Percentiles rank a stretch among this genome's conserved stretches.
These are phyloP conservation scores for Calvatia gigantea DNA, from an alignment of 768 basidiomycete genomes.

Conservation along the genomic window DNA sequence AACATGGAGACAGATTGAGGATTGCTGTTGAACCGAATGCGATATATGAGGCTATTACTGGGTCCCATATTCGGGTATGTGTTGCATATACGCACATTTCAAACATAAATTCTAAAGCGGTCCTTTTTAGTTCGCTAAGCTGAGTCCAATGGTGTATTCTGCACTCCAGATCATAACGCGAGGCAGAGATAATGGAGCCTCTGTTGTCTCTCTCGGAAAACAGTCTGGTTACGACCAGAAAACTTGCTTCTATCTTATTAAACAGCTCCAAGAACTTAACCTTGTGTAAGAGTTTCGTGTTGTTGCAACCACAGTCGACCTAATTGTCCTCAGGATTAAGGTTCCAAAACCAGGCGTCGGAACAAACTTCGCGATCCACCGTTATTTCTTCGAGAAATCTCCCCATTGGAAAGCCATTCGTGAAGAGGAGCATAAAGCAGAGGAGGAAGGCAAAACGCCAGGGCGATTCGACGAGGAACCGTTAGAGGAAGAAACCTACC, in stretches of 20 bases:
- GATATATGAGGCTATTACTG: slow-evolving; percentile 77
- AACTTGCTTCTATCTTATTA: slow-evolving; percentile 83
- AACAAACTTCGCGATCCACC: slow-evolving; percentile 77
- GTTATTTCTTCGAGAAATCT: slow-evolving; percentile 76
- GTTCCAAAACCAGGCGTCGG: slow-evolving; percentile 76
- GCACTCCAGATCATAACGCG: slow-evolving; percentile 83
- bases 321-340: slow-evolving; percentile 49
- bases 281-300: slow-evolving; percentile 52
- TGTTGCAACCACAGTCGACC: neutral
- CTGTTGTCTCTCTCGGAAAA: slow-evolving; percentile 74
- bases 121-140: slow-evolving; percentile 58
- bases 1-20: slow-evolving; percentile 63
- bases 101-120: neutral
- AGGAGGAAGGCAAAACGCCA: slow-evolving; percentile 25
- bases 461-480: slow-evolving; percentile 27
- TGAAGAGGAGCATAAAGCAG: slow-evolving; percentile 60
- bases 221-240: slow-evolving; percentile 85
- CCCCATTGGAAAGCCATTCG: slow-evolving; percentile 75
- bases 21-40: slow-evolving; percentile 75
- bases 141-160: slow-evolving; percentile 83
- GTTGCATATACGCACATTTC: neutral
- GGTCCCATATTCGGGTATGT: slow-evolving; percentile 78
- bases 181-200: slow-evolving; percentile 72
- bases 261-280: slow-evolving; percentile 68
- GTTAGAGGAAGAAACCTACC: slow-evolving; percentile 30